Percentiles rank a stretch among this genome's conserved stretches.
Conservation (phyloP, 2,329 filamentous ascomycete species). For the Phaeosphaeriaceae sp. region DNA sequence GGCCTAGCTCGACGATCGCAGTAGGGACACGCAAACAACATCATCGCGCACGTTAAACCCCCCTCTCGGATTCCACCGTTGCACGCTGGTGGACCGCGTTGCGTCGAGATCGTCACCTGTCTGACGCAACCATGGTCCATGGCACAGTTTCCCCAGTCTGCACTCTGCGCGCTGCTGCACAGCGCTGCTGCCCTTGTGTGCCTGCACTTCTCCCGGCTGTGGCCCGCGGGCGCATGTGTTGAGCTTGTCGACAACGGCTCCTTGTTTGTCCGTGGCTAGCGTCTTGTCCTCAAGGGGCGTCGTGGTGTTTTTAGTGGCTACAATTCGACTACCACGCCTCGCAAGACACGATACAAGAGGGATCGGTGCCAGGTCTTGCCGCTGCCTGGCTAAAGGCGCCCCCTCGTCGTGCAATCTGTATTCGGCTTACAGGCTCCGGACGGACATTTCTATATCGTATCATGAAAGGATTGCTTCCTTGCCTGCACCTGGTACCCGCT, state of each 20-base stretch:
- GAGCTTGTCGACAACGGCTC: conserved; percentile 1
- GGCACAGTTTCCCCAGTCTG: not conserved
- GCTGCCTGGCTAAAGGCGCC: conserved; percentile 2
- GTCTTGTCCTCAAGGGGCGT: conserved; percentile 17
- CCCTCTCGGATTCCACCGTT: conserved; percentile 1
- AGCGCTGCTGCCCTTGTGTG: not conserved
- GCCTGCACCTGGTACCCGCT: conserved; percentile 7
- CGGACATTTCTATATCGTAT: conserved; percentile 6
- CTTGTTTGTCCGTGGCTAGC: conserved; percentile 16
- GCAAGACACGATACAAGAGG: not conserved
- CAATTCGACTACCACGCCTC: conserved; percentile 2
- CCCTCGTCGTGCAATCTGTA: conserved; percentile 12
- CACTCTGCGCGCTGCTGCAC: not conserved
- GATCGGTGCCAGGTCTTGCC: conserved; percentile 2
- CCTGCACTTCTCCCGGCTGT: not conserved
- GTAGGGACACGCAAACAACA: conserved; percentile 7
- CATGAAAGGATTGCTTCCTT: conserved; percentile 17
- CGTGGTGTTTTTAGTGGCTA: conserved; percentile 19
- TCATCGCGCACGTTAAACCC: conserved; percentile 8
- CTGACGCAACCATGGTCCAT: not conserved
- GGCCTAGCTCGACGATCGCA: conserved; percentile 4
- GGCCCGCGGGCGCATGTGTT: not conserved
- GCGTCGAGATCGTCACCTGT: not conserved
- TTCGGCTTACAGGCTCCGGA: conserved; percentile 21
- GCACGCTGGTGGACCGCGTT: not conserved